Conservation (phyloP, 2,329 filamentous ascomycete genomes). For the Parastagonospora nodorum region DNA sequence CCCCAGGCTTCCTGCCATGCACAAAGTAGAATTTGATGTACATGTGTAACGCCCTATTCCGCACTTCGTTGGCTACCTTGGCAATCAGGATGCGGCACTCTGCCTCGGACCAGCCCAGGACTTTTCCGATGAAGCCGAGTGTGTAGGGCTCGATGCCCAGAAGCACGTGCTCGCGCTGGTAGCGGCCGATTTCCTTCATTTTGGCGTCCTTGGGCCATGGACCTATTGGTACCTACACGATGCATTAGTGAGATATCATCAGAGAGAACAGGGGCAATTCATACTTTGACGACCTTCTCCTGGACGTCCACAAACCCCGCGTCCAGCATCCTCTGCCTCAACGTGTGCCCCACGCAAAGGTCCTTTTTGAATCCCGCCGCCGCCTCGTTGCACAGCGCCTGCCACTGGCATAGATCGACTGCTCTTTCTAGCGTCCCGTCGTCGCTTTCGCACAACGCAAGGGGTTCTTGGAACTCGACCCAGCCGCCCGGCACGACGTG, state of each 20-base stretch:
- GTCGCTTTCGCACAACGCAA: slow-evolving; percentile 38
- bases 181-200: slow-evolving; percentile 57
- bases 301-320: slow-evolving; percentile 41
- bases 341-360: slow-evolving; percentile 24
- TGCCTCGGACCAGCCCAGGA: slow-evolving; percentile 42
- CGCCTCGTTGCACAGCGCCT: slow-evolving; percentile 35
- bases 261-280: neutral
- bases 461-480: slow-evolving; percentile 45
- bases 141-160: slow-evolving; percentile 46
- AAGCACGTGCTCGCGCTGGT: slow-evolving; percentile 42
- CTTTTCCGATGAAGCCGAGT: slow-evolving; percentile 41
- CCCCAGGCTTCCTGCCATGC: slow-evolving; percentile 35
- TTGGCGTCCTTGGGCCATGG: slow-evolving; percentile 55
- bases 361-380: slow-evolving; percentile 33
- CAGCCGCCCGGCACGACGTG: slow-evolving; percentile 40
- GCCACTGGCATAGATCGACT: slow-evolving; percentile 31
- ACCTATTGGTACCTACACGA: slow-evolving; percentile 36
- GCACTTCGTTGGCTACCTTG: slow-evolving; percentile 39
- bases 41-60: slow-evolving; percentile 33
- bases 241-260: neutral
- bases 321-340: slow-evolving; percentile 35
- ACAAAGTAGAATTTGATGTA: slow-evolving; percentile 45
- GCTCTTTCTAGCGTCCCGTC: slow-evolving; percentile 36
- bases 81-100: slow-evolving; percentile 43
- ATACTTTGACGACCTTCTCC: slow-evolving; percentile 42